Percentiles rank a stretch among this genome's conserved stretches.
phyloP scores from a whole-genome alignment of 345 rosid genomes.

The Capsella bursapastoris region DNA sequence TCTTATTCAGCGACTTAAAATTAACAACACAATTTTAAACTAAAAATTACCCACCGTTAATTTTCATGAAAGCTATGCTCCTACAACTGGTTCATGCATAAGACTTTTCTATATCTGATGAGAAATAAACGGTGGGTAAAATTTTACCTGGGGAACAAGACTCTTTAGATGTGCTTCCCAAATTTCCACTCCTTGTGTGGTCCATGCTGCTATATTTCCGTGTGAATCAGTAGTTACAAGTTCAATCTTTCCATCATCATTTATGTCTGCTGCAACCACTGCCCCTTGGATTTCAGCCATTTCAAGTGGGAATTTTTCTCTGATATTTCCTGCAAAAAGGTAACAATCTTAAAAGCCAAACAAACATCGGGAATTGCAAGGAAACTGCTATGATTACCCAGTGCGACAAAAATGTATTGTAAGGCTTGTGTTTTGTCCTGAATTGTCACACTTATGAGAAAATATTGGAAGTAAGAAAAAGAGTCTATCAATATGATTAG shows the following conservation, averaged over 20 bases:
- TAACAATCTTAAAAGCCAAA: slow-evolving; percentile 40
- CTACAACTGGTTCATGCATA: slow-evolving; percentile 10
- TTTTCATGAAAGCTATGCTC: slow-evolving; percentile 3
- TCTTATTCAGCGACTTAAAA: slow-evolving; percentile 3
- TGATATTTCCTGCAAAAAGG: slow-evolving; percentile 63
- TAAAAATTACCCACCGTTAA: too few species aligned
- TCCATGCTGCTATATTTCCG: slow-evolving; percentile 99
- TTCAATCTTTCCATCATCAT: slow-evolving; percentile 99
- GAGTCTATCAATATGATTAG: neutral
- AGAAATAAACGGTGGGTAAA: neutral
- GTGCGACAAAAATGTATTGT: slow-evolving; percentile 5
- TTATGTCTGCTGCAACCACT: slow-evolving; percentile 96
- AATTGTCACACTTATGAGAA: slow-evolving; percentile 8
- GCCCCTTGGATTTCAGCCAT: slow-evolving; percentile 99
- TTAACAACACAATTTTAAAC: neutral
- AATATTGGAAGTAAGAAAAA: neutral
- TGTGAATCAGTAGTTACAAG: slow-evolving; percentile 93
- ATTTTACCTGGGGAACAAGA: slow-evolving; percentile 83
- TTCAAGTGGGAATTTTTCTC: slow-evolving; percentile 92
- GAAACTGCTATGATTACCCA: slow-evolving; percentile 32
- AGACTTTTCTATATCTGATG: neutral
- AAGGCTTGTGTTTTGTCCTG: slow-evolving; percentile 7
- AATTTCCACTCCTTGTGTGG: slow-evolving; percentile 84
- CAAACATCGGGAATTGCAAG: slow-evolving; percentile 34
- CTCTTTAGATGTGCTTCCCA: slow-evolving; percentile 95